Evolutionary conservation across 2,329 filamentous ascomycete species (phyloP).

Genomic region (Diplocarpon mali): DNA sequence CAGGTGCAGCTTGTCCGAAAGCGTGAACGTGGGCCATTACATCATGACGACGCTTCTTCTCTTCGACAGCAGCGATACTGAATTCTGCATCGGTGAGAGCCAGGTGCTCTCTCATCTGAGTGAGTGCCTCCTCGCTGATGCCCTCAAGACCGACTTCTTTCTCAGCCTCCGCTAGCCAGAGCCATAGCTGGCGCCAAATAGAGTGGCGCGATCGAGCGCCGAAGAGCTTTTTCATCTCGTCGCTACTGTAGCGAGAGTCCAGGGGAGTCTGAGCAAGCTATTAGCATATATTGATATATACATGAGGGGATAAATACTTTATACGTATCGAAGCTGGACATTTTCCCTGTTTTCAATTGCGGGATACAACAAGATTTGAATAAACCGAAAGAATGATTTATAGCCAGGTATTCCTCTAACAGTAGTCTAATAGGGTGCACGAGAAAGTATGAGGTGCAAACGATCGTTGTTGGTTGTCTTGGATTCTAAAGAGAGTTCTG

Average conservation of each 20-base stretch:
- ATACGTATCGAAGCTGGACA: conserved; percentile 38
- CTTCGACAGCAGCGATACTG: conserved; percentile 61
- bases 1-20: conserved; percentile 62
- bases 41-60: conserved; percentile 60
- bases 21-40: conserved; percentile 56
- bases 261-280: conserved; percentile 49
- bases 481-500: no score
- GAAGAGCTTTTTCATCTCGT: conserved; percentile 71
- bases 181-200: conserved; percentile 54
- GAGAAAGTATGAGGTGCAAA: no score
- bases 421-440: no score
- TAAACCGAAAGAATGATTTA: no score
- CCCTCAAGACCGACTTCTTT: conserved; percentile 62
- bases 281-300: neutral
- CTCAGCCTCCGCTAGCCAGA: conserved; percentile 72
- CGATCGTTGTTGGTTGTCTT: no score
- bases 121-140: conserved; percentile 64
- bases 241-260: conserved; percentile 50
- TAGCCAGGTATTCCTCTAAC: no score
- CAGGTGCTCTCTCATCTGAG: conserved; percentile 64
- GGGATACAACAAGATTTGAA: no score
- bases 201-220: conserved; percentile 50
- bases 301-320: neutral
- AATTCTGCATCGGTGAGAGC: conserved; percentile 72
- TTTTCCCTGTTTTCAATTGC: conserved; percentile 4